These are phyloP conservation scores for Lagenidium sp. DNA, from an alignment of 352 stramenopile genomes.

Conservation along the genomic window DNA sequence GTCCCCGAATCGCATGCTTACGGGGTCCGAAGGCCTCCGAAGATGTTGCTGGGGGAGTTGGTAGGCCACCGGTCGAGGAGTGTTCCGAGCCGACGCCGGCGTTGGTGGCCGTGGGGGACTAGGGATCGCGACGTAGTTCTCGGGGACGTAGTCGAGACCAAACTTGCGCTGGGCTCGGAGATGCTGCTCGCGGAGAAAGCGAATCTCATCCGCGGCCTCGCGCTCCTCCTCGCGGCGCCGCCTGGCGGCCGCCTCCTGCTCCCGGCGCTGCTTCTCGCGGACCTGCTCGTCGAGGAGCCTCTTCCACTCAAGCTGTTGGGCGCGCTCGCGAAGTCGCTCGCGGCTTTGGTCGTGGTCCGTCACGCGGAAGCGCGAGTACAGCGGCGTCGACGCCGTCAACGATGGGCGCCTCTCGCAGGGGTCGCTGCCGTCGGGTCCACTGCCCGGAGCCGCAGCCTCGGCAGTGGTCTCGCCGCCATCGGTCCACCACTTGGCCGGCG, in stretches of 20 bases:
- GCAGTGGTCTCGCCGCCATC: slow-evolving; percentile 33
- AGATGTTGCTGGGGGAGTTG: background rate
- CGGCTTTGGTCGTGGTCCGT: slow-evolving; percentile 49
- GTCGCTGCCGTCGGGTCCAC: background rate
- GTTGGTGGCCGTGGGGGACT: slow-evolving; percentile 2
- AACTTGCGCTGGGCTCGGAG: slow-evolving; percentile 43
- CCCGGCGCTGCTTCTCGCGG: slow-evolving; percentile 51
- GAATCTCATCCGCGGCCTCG: slow-evolving; percentile 37
- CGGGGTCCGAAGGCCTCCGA: too few species aligned
- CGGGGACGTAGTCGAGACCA: slow-evolving; percentile 7
- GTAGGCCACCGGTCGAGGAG: background rate
- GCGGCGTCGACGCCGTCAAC: slow-evolving; percentile 8
- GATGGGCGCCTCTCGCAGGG: slow-evolving; percentile 15
- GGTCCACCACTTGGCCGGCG: slow-evolving; percentile 63
- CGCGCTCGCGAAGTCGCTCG: slow-evolving; percentile 45
- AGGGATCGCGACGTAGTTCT: slow-evolving; percentile 11
- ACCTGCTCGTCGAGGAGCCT: slow-evolving; percentile 63
- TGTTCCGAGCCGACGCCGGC: too few species aligned
- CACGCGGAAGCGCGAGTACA: slow-evolving; percentile 42
- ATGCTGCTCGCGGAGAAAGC: slow-evolving; percentile 44
- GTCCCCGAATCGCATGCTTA: background rate
- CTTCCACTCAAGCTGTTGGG: slow-evolving; percentile 65
- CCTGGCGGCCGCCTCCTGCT: slow-evolving; percentile 31
- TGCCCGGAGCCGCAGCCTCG: background rate
- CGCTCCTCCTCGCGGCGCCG: slow-evolving; percentile 24